These are phyloP conservation scores for Mortierella sp. DNA, from an alignment of 371 early-diverging fungal genomes.

Conservation along the genomic window DNA sequence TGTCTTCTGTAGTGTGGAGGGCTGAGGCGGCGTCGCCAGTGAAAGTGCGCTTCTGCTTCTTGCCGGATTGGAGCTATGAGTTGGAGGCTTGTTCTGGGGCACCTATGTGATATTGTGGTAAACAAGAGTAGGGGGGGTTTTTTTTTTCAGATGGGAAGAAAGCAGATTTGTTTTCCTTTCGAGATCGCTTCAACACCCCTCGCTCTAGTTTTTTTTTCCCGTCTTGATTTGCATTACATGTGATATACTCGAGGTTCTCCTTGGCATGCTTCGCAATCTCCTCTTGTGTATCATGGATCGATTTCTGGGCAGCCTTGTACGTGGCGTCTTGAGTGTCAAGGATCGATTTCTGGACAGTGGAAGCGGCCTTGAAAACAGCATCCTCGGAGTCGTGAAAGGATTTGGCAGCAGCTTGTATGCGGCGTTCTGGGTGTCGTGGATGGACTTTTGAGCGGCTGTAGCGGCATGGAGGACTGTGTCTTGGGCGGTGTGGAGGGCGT, in stretches of 20 bases:
- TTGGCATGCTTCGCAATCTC: neutral
- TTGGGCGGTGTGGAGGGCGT: neutral
- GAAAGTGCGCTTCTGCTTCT: neutral
- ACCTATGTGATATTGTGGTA: neutral
- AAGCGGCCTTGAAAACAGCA: neutral
- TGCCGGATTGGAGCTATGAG: neutral
- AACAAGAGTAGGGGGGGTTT: too few relatives aligned
- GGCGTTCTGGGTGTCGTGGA: neutral
- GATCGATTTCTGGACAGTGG: neutral
- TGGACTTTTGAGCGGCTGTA: neutral
- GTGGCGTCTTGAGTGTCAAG: neutral
- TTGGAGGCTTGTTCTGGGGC: neutral
- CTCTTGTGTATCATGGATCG: neutral
- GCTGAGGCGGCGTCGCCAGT: neutral
- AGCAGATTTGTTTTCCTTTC: too few relatives aligned
- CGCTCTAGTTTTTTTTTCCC: too few relatives aligned
- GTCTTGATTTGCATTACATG: too few relatives aligned
- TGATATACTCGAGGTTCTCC: neutral
- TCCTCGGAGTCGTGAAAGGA: too few relatives aligned
- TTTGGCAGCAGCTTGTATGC: neutral
- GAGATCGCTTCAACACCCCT: too few relatives aligned
- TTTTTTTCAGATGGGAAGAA: too few relatives aligned
- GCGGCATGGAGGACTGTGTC: neutral
- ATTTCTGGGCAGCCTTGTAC: neutral
- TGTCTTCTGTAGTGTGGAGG: neutral